Evolutionary conservation across 345 rosid genomes (phyloP), one percentile per base, ranked within the genome.

Genomic region (Melastoma malabathricum): DNA sequence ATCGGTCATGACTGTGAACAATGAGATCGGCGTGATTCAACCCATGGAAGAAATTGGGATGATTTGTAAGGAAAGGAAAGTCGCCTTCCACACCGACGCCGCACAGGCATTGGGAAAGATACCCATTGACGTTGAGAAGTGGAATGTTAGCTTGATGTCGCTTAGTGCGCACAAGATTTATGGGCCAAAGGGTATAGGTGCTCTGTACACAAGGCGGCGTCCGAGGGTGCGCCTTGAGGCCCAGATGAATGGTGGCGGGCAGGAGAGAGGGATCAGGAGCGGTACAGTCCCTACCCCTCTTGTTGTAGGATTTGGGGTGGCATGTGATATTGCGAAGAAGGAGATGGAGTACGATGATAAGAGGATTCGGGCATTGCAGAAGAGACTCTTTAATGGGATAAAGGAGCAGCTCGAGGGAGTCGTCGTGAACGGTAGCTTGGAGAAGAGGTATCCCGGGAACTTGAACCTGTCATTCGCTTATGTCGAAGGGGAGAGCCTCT

Each of bases 41-140:
- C 97, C 97, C 1, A 68, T 88, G 81, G 97, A 83, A 59, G 95
- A 92, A 66, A 88, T 84, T 16, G 97, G 99, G 47, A 18, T 48
- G 54, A 77, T 92, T 51, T 92, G 97, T 23, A 87, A 81, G 64
- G 93, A 92, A 64, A 68, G 68, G 16, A 87, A 75, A 12, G 73
- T 88, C 51, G 86, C 89, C 3, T 92, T 88, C 61, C 97, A 92
- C 46, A 83, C 95, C 6, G 97, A 92, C 55, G 98, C 94, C 0
- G 97, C 95, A 2, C 97, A 92, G 57, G 98, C 97, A 6, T 64
- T 87, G 31, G 98, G 95, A 59, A 92, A 92, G 83, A 92, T 92
- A 59, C 89, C 87, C 3, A 54, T 92, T 41, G 82, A 88, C 63
- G 97, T 92, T 19, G 80, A 84, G 3, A 81, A 81, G 55, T 92